Percentiles rank a stretch among this genome's conserved stretches.
Conservation (phyloP, 768 basidiomycete species). For the Sarcodon aspratus region DNA sequence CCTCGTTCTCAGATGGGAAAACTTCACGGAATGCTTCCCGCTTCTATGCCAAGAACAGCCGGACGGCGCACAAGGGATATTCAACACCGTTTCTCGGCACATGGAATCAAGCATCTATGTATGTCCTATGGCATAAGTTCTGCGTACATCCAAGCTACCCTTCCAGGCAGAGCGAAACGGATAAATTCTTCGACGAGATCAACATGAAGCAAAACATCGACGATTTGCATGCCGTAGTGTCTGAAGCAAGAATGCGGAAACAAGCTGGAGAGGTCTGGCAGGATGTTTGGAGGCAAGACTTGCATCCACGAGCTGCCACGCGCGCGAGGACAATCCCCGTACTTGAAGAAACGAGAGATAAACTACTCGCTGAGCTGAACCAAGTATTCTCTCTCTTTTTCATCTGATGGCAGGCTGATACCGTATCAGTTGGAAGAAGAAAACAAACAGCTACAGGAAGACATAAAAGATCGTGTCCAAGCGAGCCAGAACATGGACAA, state of each 20-base stretch:
- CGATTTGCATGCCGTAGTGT: constrained; percentile 55
- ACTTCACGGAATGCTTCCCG: constrained; percentile 30
- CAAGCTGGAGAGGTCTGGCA: constrained; percentile 28
- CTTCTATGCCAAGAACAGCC: constrained; percentile 26
- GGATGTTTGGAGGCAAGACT: constrained; percentile 54
- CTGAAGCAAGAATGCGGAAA: constrained; percentile 48
- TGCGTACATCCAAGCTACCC: background rate
- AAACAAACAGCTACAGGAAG: constrained; percentile 34
- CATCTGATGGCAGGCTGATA: background rate
- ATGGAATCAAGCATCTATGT: constrained; percentile 53
- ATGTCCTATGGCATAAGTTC: background rate
- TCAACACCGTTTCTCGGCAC: constrained; percentile 55
- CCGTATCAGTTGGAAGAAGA: constrained; percentile 42
- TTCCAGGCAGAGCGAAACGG: constrained; percentile 38
- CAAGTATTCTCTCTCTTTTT: constrained; percentile 14
- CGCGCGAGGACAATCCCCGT: constrained; percentile 54
- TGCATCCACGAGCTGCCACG: constrained; percentile 52
- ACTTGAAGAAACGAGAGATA: constrained; percentile 31
- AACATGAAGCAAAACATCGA: constrained; percentile 62
- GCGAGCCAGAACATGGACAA: constrained; percentile 35
- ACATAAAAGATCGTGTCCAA: constrained; percentile 36
- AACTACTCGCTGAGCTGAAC: constrained; percentile 23
- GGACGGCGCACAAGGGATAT: constrained; percentile 19
- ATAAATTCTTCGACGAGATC: constrained; percentile 59
- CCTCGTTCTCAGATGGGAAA: constrained; percentile 27